These are phyloP conservation scores for Pulveroboletus sp. DNA, from an alignment of 1,284 basidiomycete genomes.

Conservation along the genomic window DNA sequence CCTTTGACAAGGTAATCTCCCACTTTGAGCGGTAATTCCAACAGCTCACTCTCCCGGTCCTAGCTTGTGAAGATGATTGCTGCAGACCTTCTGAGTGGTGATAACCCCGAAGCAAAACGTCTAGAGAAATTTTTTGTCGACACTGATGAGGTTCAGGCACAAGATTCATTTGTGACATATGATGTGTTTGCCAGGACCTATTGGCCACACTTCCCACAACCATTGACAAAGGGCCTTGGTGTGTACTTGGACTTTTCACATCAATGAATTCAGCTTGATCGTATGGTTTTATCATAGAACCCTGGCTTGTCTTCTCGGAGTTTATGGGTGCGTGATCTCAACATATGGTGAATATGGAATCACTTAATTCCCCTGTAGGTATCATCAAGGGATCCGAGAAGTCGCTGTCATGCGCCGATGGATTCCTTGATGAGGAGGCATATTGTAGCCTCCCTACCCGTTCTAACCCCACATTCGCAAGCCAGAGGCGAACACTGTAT, in stretches of 20 bases:
- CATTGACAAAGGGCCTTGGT: too few species aligned
- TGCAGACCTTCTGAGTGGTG: slow-evolving; percentile 26
- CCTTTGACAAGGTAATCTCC: slow-evolving; percentile 56
- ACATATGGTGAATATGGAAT: not conserved
- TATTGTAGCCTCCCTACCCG: slow-evolving; percentile 54
- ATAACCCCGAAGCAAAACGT: slow-evolving; percentile 8
- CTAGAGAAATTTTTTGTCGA: slow-evolving; percentile 19
- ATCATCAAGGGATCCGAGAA: slow-evolving; percentile 68
- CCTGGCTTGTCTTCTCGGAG: slow-evolving; percentile 67
- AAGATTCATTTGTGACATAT: slow-evolving; percentile 45
- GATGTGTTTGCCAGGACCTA: slow-evolving; percentile 54
- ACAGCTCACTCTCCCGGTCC: slow-evolving; percentile 2
- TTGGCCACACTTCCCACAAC: slow-evolving; percentile 65
- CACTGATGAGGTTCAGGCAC: slow-evolving; percentile 15
- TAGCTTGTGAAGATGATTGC: too few species aligned
- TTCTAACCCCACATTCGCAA: slow-evolving; percentile 55
- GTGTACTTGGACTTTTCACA: not conserved
- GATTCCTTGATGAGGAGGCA: slow-evolving; percentile 45
- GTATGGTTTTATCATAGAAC: slow-evolving; percentile 42
- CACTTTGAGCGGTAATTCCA: not conserved
- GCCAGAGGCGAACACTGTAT: slow-evolving; percentile 52
- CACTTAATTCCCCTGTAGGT: too few species aligned
- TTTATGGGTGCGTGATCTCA: slow-evolving; percentile 51
- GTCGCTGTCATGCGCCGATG: slow-evolving; percentile 38
- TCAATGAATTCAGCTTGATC: not conserved